Evolutionary conservation across 2,329 filamentous ascomycete genomes (phyloP).

Genomic region (Zymoseptoria tritici): DNA sequence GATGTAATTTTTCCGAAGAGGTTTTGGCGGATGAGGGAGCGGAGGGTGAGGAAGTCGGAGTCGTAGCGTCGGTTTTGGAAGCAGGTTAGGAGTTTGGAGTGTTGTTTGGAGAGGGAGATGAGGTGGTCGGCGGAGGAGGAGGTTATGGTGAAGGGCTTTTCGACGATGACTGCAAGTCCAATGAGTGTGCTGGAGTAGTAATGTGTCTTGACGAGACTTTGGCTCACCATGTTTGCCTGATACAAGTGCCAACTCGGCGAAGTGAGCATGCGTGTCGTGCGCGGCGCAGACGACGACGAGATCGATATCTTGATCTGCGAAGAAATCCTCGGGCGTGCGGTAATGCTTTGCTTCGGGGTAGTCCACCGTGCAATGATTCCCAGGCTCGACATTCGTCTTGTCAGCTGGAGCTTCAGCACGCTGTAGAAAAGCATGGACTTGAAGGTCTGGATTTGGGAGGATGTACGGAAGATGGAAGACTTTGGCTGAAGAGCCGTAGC

Average conservation of each 20-base stretch:
- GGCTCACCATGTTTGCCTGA: slow-evolving; percentile 28
- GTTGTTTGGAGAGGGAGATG: slow-evolving; percentile 26
- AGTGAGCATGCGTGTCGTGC: slow-evolving; percentile 27
- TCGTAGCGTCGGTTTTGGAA: slow-evolving; percentile 36
- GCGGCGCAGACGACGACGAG: slow-evolving; percentile 32
- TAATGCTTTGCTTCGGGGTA: slow-evolving; percentile 36
- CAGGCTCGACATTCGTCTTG: slow-evolving; percentile 21
- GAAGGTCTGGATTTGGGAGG: slow-evolving; percentile 38
- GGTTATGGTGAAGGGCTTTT: slow-evolving; percentile 33
- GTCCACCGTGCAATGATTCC: slow-evolving; percentile 44
- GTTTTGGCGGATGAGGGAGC: slow-evolving; percentile 16
- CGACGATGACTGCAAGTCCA: slow-evolving; percentile 26
- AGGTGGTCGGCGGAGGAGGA: slow-evolving; percentile 29
- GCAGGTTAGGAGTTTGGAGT: slow-evolving; percentile 29
- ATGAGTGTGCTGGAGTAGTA: too few species aligned
- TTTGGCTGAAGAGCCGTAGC: slow-evolving; percentile 45
- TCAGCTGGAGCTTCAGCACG: slow-evolving; percentile 35
- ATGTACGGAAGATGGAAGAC: slow-evolving; percentile 48
- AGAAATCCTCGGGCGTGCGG: slow-evolving; percentile 29
- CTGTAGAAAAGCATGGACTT: slow-evolving; percentile 44
- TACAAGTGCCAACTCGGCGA: slow-evolving; percentile 14
- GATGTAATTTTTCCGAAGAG: slow-evolving; percentile 27
- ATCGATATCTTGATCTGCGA: slow-evolving; percentile 29
- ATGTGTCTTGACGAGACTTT: too few species aligned
- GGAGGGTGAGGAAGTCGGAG: slow-evolving; percentile 33